Base-by-base conservation (phyloP, 441 rosid species). In the Adansonia gregorii region DNA sequence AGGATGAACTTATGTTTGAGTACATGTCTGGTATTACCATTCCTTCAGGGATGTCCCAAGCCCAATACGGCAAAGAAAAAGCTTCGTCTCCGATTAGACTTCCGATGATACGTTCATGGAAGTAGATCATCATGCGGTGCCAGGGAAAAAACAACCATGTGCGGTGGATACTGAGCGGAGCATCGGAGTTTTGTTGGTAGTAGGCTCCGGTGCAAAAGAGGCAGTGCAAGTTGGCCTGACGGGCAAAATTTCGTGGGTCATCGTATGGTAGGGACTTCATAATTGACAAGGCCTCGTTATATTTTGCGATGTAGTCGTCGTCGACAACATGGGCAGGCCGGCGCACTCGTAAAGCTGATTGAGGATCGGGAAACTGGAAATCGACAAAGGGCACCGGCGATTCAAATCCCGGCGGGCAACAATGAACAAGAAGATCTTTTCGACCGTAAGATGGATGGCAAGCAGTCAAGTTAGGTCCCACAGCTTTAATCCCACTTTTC, bases 21-120 rank as follows among this genome's bases (percentile, higher is more conserved):
- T 51, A 78, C 7, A 72, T 9, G 8, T 54, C 67, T 2, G 81
- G 81, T 0, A 78, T 52, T 24, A 41, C 9, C 77, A 73, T 72
- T 11, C 77, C 78, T 52, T 72, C 46, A 22, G 81, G 81, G 63
- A 43, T 55, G 72, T 78, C 81, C 81, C 81, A 78, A 12, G 72
- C 45, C 81, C 77, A 78, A 19, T 45, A 56, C 3, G 81, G 81
- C 27, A 78, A 51, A 74, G 77, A 45, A 27, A 74, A 74, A 0
- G 77, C 61, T 20, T 60, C 68, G 4, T 74, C 77, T 41, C 45
- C 69, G 10, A 74, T 46, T 0, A 74, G 59, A 41, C 59, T 74
- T 0, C 68, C 70, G 0, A 74, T 0, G 8, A 74, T 61, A 3
- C 77, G 54, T 24, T 74, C 77, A 1, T 74, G 24, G 69, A 74